These are phyloP conservation scores for Crithidia expoeki DNA, from an alignment of 208 protist species.

Conservation along the genomic window DNA sequence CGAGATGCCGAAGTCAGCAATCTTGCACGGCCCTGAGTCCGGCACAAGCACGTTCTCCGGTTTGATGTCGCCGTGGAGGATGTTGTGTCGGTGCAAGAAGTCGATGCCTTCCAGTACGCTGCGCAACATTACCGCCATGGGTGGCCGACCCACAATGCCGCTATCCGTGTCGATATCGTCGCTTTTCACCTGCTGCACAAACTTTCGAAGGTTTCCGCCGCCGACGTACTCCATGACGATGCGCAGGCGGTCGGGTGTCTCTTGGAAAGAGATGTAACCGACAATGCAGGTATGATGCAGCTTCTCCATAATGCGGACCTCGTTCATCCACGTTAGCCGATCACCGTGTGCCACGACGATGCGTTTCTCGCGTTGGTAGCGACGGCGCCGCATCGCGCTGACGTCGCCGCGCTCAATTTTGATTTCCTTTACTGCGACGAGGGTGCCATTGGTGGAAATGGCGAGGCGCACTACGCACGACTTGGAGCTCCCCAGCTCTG, in stretches of 20 bases:
- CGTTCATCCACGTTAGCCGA: constrained; percentile 32
- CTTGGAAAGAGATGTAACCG: constrained; percentile 86
- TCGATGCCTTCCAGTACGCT: constrained; percentile 73
- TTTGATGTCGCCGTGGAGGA: constrained; percentile 90
- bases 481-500: constrained; percentile 45
- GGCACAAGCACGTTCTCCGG: constrained; percentile 78
- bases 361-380: constrained; percentile 24
- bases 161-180: background rate
- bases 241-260: constrained; percentile 44
- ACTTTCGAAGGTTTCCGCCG: constrained; percentile 70
- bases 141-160: background rate
- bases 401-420: constrained; percentile 19
- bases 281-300: constrained; percentile 94
- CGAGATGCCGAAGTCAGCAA: constrained; percentile 87
- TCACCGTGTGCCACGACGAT: constrained; percentile 31
- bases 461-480: constrained; percentile 62
- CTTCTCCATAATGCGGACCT: constrained; percentile 62
- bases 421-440: constrained; percentile 74
- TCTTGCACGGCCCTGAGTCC: constrained; percentile 71
- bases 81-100: constrained; percentile 73
- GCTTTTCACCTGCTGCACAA: constrained; percentile 43
- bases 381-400: constrained; percentile 21
- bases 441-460: constrained; percentile 55
- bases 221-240: constrained; percentile 87
- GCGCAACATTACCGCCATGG: constrained; percentile 46